Evolutionary conservation across 2,329 filamentous ascomycete genomes (phyloP), one percentile per base, ranked within the genome.

Genomic region (Emydomyces testavorans): DNA sequence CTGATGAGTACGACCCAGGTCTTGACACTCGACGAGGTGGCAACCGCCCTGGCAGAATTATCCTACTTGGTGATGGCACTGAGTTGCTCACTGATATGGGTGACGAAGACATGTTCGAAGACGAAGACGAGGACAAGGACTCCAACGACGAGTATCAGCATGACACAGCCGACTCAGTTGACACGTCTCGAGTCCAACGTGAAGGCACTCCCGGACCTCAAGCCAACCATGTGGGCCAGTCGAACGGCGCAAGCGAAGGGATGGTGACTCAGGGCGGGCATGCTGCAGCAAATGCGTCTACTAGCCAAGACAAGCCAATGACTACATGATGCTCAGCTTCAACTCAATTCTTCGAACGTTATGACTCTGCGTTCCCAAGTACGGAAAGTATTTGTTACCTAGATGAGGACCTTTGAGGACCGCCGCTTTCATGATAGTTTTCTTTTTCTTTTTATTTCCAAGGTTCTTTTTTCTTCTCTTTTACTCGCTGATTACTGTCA

Each of bases 21-120:
- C 61, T 70, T 45, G 69, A 73, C 50, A 61, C 60, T 48, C 67
- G 67, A 50, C 61, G 82, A 60, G 79, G 78, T 66, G 79, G 82
- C 64, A 83, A 83, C 65, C 79, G 79, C 65, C 71, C 73, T 50
- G 87, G 88, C 58, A 82, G 89, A 59, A 88, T 95, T 66, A 96
- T 96, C 66, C 82, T 94, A 64, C 78, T 98, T 58, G 89, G 90
- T 57, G 89, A 96, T 72, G 92, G 90, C 60, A 94, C 87, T 61
- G 89, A 95, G 73, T 80, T 94, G 64, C 74, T 89, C 61, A 87
- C 86, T 57, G 87, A 92, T 67, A 84, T 84, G 64, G 82, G 88
- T 67, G 88, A 95, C 62, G 80, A 84, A 55, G 88, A 94, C 60
- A 90, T 94, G 82, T 94, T 95, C 69, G 87, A 95, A 66, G 82